Evolutionary conservation across 116 monocot species (phyloP).

Genomic region (Papilionanthe hybrid): DNA sequence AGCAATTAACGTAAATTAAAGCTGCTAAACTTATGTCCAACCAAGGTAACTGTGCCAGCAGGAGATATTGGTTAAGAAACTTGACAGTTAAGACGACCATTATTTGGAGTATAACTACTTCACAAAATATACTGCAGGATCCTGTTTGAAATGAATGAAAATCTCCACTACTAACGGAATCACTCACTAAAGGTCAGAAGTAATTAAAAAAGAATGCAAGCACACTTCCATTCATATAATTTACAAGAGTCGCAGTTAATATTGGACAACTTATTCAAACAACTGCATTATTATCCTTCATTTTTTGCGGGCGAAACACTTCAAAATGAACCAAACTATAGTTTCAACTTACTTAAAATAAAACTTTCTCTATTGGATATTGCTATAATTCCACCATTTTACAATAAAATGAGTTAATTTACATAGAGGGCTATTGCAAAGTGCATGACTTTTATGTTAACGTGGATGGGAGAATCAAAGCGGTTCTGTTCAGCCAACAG

Average conservation of each 20-base stretch:
- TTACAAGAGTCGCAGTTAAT: background rate
- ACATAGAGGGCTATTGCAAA: background rate
- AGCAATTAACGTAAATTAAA: no score
- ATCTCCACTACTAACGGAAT: no score
- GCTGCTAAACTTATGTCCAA: no score
- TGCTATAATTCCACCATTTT: background rate
- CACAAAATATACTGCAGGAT: no score
- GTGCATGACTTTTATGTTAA: background rate
- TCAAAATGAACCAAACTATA: background rate
- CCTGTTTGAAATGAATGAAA: no score
- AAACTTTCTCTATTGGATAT: background rate
- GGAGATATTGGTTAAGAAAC: no score
- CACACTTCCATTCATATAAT: background rate
- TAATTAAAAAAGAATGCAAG: background rate
- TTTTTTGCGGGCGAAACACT: background rate
- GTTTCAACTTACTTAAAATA: background rate
- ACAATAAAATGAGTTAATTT: background rate
- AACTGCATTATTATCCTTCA: background rate
- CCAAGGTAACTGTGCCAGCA: no score
- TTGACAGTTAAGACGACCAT: no score
- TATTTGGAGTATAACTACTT: no score
- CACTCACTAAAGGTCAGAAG: background rate
- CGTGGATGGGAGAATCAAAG: background rate
- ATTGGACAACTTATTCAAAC: background rate
- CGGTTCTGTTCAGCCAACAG: conserved; percentile 54